Evolutionary conservation across 495 filamentous ascomycete species (phyloP).

Genomic region (Hypoxylon subgilvum): DNA sequence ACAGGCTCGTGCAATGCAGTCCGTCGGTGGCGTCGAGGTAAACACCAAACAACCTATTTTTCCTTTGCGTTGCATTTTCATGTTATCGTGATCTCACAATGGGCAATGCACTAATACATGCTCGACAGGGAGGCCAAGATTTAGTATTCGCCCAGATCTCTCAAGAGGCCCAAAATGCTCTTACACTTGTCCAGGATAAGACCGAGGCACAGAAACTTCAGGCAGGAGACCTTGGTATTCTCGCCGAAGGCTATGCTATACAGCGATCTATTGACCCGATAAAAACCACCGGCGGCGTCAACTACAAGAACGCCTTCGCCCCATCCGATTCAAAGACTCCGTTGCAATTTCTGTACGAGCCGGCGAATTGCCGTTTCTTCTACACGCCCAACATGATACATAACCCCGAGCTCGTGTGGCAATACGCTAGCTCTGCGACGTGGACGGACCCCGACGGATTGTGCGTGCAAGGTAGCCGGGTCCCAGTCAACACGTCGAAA

Average conservation of each 20-base stretch:
- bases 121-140: constrained; percentile 44
- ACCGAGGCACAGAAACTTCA: constrained; percentile 28
- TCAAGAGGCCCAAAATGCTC: constrained; percentile 6
- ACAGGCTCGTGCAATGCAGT: constrained; percentile 60
- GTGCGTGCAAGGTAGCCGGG: constrained; percentile 21
- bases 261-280: neutral
- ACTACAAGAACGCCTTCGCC: constrained; percentile 47
- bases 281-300: constrained; percentile 33
- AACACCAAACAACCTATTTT: neutral
- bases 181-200: constrained; percentile 17
- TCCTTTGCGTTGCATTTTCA: neutral
- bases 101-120: neutral
- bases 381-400: constrained; percentile 56
- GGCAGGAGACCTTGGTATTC: constrained; percentile 27
- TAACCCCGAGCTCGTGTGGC: constrained; percentile 52
- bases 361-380: constrained; percentile 62
- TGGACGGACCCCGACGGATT: constrained; percentile 75
- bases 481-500: neutral
- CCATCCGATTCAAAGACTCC: constrained; percentile 44
- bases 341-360: constrained; percentile 60
- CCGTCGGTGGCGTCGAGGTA: constrained; percentile 62
- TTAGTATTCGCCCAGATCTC: constrained; percentile 24
- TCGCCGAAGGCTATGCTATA: constrained; percentile 25
- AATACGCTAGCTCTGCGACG: constrained; percentile 63
- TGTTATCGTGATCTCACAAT: too few species aligned